Evolutionary conservation across 768 basidiomycete genomes (phyloP).

Genomic region (Clitopilus hobsonii): DNA sequence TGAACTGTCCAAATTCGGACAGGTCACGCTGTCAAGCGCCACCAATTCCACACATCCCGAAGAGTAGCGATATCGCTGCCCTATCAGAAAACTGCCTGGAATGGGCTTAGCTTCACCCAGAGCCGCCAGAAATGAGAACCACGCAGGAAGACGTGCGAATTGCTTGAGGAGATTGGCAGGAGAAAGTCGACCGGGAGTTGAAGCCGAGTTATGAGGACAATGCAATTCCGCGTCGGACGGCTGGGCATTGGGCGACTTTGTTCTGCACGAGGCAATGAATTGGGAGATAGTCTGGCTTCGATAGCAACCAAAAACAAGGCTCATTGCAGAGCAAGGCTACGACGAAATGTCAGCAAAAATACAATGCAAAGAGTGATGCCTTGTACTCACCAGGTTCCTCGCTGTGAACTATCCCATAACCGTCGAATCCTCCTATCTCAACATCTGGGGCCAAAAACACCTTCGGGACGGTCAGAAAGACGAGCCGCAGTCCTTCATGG

Average conservation of each 20-base stretch:
- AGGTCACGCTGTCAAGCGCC: constrained; percentile 3
- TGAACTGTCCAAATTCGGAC: constrained; percentile 14
- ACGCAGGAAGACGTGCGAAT: neutral
- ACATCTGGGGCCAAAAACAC: too few relatives aligned
- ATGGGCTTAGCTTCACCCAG: neutral
- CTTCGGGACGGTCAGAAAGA: neutral
- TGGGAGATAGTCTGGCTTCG: neutral
- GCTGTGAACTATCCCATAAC: neutral
- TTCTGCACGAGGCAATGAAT: neutral
- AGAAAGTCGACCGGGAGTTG: neutral
- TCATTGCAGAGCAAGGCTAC: neutral
- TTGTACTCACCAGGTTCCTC: neutral
- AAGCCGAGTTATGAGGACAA: neutral
- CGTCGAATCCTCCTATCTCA: neutral
- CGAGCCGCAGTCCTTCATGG: neutral
- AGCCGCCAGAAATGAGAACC: neutral
- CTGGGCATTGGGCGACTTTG: neutral
- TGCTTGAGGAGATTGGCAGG: neutral
- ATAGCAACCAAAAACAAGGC: neutral
- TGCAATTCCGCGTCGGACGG: neutral
- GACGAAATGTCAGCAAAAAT: neutral
- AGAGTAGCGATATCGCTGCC: constrained; percentile 31
- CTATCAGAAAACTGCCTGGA: constrained; percentile 2
- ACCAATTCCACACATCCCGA: constrained; percentile 12
- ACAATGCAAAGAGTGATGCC: neutral